Percentiles rank a stretch among this genome's conserved stretches.
phyloP scores from a whole-genome alignment of 192 early-diverging fungal genomes.

The Umbelopsis vinacea region DNA sequence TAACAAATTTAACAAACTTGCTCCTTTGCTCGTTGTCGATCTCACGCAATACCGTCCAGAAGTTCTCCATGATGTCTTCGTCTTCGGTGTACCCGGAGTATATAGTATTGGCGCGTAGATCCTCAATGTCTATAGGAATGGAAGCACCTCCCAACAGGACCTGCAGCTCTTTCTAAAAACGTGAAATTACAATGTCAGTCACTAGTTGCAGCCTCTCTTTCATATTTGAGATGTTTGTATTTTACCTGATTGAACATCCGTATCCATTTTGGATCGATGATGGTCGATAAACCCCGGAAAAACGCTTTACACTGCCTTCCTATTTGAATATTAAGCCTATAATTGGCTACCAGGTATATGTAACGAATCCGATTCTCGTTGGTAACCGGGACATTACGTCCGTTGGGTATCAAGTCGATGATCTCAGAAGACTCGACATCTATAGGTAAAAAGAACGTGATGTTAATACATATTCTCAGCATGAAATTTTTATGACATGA shows the following conservation, averaged over 20 bases:
- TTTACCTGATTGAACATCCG: conserved; percentile 85
- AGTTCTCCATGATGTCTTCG: conserved; percentile 77
- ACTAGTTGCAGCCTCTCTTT: no score
- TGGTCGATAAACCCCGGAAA: conserved; percentile 78
- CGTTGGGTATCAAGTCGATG: conserved; percentile 79
- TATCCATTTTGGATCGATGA: conserved; percentile 88
- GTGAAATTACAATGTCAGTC: no score
- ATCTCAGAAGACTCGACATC: conserved; percentile 25
- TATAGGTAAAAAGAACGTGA: neutral
- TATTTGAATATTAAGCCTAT: conserved; percentile 85
- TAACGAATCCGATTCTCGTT: conserved; percentile 86
- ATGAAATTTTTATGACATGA: neutral
- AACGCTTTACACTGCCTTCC: conserved; percentile 80
- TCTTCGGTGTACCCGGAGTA: conserved; percentile 72
- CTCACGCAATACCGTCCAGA: conserved; percentile 59
- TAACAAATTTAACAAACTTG: conserved; percentile 84
- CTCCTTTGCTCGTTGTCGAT: conserved; percentile 50
- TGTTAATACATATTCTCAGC: neutral
- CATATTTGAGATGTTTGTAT: no score
- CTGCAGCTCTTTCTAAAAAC: conserved; percentile 81
- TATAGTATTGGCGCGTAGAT: conserved; percentile 73
- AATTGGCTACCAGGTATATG: conserved; percentile 87
- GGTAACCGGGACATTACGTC: conserved; percentile 79
- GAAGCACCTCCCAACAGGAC: conserved; percentile 83
- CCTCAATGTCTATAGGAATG: conserved; percentile 75